Percentiles rank a stretch among this genome's conserved stretches.
Evolutionary conservation across 305 asterid genomes (phyloP).

Genomic region (Petunia hybrid): DNA sequence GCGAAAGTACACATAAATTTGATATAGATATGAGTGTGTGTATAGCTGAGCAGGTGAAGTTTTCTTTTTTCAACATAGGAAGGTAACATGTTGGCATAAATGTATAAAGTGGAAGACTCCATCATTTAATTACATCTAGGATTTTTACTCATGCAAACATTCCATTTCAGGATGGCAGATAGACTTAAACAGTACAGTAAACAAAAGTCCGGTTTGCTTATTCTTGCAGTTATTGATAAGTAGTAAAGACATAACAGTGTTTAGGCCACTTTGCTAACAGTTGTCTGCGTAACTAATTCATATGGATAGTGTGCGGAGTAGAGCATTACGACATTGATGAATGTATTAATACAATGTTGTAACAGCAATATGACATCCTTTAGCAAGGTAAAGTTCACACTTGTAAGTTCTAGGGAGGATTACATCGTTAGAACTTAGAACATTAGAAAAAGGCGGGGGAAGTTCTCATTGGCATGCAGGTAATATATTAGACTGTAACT

Average conservation of each 20-base stretch:
- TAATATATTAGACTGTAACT: too few species aligned
- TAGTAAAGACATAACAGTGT: not conserved
- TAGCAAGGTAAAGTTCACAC: not conserved
- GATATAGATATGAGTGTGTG: constrained; percentile 45
- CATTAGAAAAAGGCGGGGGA: too few species aligned
- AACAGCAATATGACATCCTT: not conserved
- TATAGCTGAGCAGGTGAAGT: constrained; percentile 44
- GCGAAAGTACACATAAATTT: constrained; percentile 40
- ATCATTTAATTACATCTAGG: constrained; percentile 12
- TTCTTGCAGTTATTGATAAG: not conserved
- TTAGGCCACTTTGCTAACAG: not conserved
- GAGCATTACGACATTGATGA: not conserved
- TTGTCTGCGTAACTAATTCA: not conserved
- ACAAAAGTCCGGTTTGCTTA: not conserved
- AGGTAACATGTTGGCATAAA: constrained; percentile 27
- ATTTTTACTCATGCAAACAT: not conserved
- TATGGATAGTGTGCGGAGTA: not conserved
- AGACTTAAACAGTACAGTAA: not conserved
- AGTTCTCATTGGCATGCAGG: too few species aligned
- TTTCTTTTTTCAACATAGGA: constrained; percentile 32
- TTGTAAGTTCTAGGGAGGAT: too few species aligned
- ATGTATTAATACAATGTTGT: not conserved
- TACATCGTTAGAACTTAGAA: too few species aligned
- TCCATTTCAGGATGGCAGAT: constrained; percentile 16
- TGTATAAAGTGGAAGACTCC: constrained; percentile 12